Evolutionary conservation across 2,329 filamentous ascomycete genomes (phyloP).

Genomic region (Camptophora hylomeconis): DNA sequence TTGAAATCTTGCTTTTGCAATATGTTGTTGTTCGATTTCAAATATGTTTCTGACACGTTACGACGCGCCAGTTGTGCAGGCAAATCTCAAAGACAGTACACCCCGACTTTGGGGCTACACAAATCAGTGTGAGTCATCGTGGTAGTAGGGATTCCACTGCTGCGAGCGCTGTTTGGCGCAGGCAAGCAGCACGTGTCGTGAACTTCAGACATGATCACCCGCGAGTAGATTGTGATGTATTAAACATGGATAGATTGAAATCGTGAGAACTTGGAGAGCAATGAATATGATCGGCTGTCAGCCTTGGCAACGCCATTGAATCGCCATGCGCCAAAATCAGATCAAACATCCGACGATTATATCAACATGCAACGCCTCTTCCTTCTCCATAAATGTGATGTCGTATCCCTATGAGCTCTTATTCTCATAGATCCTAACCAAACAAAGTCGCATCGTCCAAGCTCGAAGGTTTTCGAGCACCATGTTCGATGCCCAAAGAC

Average conservation of each 20-base stretch:
- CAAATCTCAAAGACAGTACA: slow-evolving; percentile 23
- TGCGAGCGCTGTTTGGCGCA: too few species aligned
- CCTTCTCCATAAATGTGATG: not conserved
- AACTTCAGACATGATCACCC: too few species aligned
- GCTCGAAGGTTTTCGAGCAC: slow-evolving; percentile 49
- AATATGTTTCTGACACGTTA: slow-evolving; percentile 1
- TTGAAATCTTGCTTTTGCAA: too few species aligned
- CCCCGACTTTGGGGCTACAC: slow-evolving; percentile 45
- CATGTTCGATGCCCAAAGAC: slow-evolving; percentile 58
- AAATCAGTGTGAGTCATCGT: not conserved
- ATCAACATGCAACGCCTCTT: not conserved
- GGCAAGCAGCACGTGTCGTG: too few species aligned
- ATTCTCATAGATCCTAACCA: slow-evolving; percentile 46
- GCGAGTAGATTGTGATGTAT: too few species aligned
- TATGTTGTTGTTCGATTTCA: slow-evolving; percentile 3
- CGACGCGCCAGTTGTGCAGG: slow-evolving; percentile 2
- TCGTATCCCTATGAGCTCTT: not conserved
- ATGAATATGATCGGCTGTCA: too few species aligned
- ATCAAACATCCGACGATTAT: not conserved
- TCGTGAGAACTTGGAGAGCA: too few species aligned
- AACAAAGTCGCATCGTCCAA: slow-evolving; percentile 66
- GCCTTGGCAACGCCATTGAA: too few species aligned
- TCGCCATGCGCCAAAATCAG: not conserved
- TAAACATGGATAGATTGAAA: too few species aligned
- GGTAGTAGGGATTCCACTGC: too few species aligned